These are phyloP conservation scores for Dipteronia sinensis DNA, from an alignment of 345 rosid species.

Conservation along the genomic window DNA sequence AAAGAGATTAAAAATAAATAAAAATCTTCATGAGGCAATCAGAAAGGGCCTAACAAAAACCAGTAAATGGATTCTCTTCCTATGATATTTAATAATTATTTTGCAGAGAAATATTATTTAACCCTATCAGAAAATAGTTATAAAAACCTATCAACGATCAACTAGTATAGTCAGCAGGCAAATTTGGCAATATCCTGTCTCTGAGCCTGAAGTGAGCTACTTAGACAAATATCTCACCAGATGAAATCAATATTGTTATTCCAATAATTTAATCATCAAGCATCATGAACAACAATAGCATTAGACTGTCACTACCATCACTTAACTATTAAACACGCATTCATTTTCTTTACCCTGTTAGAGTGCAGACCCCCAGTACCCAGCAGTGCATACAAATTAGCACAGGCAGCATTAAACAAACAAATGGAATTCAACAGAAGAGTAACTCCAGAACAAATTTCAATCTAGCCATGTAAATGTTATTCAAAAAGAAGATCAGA, in stretches of 20 bases:
- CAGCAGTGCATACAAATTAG: not conserved
- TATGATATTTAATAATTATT: not conserved
- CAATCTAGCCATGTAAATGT: not conserved
- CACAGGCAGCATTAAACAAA: conserved; percentile 1
- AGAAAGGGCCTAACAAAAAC: not conserved
- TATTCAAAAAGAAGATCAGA: not conserved
- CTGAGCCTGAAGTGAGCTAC: too few relatives aligned
- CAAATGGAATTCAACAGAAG: not conserved
- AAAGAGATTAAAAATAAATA: not conserved
- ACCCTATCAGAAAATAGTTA: not conserved
- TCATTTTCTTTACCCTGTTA: not conserved
- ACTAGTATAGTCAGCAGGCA: not conserved
- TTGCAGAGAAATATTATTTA: not conserved
- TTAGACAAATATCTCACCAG: too few relatives aligned
- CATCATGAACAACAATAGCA: not conserved
- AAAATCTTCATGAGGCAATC: not conserved
- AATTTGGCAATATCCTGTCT: too few relatives aligned
- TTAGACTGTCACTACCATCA: not conserved
- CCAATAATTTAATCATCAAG: not conserved
- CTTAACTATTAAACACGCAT: not conserved
- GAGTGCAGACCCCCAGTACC: not conserved
- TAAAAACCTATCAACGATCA: not conserved
- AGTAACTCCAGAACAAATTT: not conserved
- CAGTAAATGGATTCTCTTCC: not conserved
- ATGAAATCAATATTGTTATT: not conserved